Percentiles rank a stretch among this genome's conserved stretches.
Conservation (phyloP, 2,329 filamentous ascomycete genomes). For the Pyricularia grisea region DNA sequence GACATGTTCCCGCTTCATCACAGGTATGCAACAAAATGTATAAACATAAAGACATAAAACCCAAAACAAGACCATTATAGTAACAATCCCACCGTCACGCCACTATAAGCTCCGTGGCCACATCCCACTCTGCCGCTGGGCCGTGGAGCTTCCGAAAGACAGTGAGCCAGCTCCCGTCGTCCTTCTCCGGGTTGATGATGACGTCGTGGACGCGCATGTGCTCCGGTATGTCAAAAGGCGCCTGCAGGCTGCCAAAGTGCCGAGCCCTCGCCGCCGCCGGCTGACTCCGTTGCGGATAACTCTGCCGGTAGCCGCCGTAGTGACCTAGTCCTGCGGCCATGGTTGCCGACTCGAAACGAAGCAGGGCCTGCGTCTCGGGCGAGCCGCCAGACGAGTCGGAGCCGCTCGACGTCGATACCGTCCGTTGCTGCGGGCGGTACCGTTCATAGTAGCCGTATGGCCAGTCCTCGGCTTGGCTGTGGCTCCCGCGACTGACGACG, state of each 20-base stretch:
- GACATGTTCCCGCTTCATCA: too few relatives aligned
- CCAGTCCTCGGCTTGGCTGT: neutral
- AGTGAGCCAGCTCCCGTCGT: conserved; percentile 21
- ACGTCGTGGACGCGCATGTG: conserved; percentile 19
- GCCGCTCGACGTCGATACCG: neutral
- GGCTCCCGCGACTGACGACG: neutral
- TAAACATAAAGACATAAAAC: neutral
- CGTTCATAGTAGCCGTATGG: neutral
- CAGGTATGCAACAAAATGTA: too few relatives aligned
- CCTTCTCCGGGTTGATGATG: conserved; percentile 19
- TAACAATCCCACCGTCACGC: neutral
- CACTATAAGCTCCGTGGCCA: conserved; percentile 17
- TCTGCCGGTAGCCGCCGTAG: neutral
- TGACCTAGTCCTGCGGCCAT: neutral
- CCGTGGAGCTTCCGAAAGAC: conserved; percentile 20
- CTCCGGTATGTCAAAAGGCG: conserved; percentile 23
- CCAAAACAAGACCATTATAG: neutral
- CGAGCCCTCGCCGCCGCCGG: conserved; percentile 2
- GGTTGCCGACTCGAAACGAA: neutral
- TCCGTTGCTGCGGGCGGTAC: neutral
- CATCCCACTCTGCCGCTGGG: conserved; percentile 18
- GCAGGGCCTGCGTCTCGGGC: neutral
- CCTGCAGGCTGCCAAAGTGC: conserved; percentile 11
- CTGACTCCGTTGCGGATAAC: neutral
- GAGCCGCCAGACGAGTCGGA: neutral